These are phyloP conservation scores for Roridomyces roridus DNA, from an alignment of 768 basidiomycete species.

Conservation along the genomic window DNA sequence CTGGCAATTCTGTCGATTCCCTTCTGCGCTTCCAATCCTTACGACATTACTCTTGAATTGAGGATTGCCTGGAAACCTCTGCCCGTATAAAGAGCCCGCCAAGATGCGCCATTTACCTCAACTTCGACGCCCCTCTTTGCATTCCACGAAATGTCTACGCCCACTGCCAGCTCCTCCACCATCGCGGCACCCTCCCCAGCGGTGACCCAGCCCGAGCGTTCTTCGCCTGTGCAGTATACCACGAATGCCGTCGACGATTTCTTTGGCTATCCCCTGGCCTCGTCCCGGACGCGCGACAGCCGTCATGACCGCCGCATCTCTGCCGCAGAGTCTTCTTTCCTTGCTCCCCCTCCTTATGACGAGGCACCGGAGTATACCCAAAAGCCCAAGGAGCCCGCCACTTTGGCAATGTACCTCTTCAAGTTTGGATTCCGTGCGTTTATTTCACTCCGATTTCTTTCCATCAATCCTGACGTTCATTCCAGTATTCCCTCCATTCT, in stretches of 20 bases:
- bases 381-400: conserved; percentile 53
- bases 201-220: conserved; percentile 6
- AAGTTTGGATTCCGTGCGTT: conserved; percentile 67
- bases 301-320: conserved; percentile 43
- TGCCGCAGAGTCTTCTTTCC: conserved; percentile 30
- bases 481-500: conserved; percentile 67
- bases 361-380: conserved; percentile 42
- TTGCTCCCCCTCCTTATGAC: conserved; percentile 48
- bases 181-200: conserved; percentile 5
- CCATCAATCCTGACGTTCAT: conserved; percentile 3
- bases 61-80: not conserved
- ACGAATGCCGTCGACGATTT: conserved; percentile 37
- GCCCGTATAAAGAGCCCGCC: not conserved
- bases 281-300: conserved; percentile 39
- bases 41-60: not conserved
- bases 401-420: conserved; percentile 66
- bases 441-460: not conserved
- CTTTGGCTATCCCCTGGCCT: conserved; percentile 36
- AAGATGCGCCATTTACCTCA: not conserved
- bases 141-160: not conserved
- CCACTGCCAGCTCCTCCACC: not conserved
- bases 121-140: not conserved
- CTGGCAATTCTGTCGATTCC: not conserved
- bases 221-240: conserved; percentile 4
- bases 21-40: not conserved